Conservation (phyloP, 495 filamentous ascomycete genomes). For the Acidiella bohemica region DNA sequence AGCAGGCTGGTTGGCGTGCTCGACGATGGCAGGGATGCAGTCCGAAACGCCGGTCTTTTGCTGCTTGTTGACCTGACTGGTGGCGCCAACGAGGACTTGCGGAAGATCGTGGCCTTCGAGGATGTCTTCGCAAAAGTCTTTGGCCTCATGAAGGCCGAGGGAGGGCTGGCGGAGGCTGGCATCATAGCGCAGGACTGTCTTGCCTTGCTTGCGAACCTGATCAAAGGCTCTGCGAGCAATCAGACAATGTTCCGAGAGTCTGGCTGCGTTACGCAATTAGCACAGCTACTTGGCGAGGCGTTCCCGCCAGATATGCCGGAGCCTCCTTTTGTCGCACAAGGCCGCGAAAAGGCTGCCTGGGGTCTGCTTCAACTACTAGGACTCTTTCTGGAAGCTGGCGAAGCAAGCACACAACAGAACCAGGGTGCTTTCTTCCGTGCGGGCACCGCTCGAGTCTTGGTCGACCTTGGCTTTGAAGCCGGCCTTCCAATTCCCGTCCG, state of each 20-base stretch:
- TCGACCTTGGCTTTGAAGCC: constrained; percentile 12
- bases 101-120: constrained; percentile 89
- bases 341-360: constrained; percentile 72
- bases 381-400: constrained; percentile 70
- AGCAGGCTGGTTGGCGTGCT: constrained; percentile 71
- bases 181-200: constrained; percentile 87
- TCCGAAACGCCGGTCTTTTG: constrained; percentile 66
- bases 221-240: constrained; percentile 81
- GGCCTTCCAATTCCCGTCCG: constrained; percentile 9
- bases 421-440: constrained; percentile 54
- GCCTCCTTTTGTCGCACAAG: constrained; percentile 9
- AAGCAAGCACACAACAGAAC: constrained; percentile 65
- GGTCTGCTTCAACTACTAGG: constrained; percentile 74
- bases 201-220: constrained; percentile 78
- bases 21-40: constrained; percentile 74
- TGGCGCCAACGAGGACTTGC: constrained; percentile 61
- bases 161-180: constrained; percentile 70
- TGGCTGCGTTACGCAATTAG: constrained; percentile 63
- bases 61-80: constrained; percentile 53
- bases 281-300: constrained; percentile 43
- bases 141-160: constrained; percentile 65
- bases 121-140: constrained; percentile 85
- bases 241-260: constrained; percentile 90
- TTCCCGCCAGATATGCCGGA: constrained; percentile 12
- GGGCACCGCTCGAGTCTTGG: constrained; percentile 12